Evolutionary conservation across 306 rosid species (phyloP).

Genomic region (Cyclanthera cordifolia): DNA sequence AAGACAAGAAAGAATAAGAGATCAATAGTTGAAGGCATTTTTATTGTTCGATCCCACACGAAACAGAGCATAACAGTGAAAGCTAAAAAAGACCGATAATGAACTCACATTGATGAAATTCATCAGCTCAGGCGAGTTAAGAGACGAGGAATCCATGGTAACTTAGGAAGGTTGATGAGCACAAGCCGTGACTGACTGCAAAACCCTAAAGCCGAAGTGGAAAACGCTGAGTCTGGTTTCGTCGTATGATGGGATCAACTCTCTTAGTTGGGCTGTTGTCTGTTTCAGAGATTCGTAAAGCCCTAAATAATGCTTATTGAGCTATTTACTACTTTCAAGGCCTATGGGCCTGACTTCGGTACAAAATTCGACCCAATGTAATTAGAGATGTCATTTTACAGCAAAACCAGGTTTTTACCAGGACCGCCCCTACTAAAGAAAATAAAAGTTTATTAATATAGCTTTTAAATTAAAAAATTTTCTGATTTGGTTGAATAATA

Average conservation of each 20-base stretch:
- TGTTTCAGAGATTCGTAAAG: neutral
- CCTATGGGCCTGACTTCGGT: no score
- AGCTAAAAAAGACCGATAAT: neutral
- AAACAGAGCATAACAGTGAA: neutral
- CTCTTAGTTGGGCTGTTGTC: neutral
- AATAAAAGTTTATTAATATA: no score
- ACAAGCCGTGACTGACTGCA: neutral
- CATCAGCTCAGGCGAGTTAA: constrained; percentile 50
- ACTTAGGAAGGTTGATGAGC: neutral
- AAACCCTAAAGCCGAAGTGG: constrained; percentile 6
- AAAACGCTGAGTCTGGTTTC: neutral
- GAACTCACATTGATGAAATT: constrained; percentile 53
- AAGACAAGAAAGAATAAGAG: neutral
- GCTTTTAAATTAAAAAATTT: no score
- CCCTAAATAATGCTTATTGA: neutral
- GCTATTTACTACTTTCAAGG: no score
- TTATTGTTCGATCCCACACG: neutral
- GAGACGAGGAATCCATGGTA: constrained; percentile 60
- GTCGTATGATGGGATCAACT: neutral
- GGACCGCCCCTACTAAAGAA: no score
- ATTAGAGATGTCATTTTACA: no score
- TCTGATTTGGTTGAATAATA: no score
- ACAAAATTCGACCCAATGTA: no score
- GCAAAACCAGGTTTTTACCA: no score
- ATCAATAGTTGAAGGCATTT: neutral